Evolutionary conservation across 768 basidiomycete species (phyloP), one percentile per base, ranked within the genome.

Genomic region (Tubosaeta brunneosetosa): DNA sequence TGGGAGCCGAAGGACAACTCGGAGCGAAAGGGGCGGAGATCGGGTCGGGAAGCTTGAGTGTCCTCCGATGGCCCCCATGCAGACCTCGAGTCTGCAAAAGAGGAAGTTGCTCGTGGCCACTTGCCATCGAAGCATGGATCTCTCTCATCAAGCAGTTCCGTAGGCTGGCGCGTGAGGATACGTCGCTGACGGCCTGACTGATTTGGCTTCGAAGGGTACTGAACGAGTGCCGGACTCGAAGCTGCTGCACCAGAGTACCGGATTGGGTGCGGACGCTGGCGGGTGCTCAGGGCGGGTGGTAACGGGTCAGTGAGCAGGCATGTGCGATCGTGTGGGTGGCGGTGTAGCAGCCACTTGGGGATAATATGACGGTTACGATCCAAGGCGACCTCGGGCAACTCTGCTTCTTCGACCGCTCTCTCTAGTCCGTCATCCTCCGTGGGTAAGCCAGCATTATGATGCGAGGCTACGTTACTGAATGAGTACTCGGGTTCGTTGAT

Each of bases 351-450:
- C 89, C 93, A 97, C 57, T 93, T 84, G 4, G 97, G 95, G 44
- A 99, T 85, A 54, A 99, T 97, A 70, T 99, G 97, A n/a, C 88
- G 80, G 67, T 99, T 89, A 56, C 84, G 84, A 61, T 94, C 94
- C 44, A 99, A 77, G 7, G 83, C 84, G 13, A 99, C 97, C 69
- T 98, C 95, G 1, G 97, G 97, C 62, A 97, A 77, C 69, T 98
- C 95, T 16, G 88, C 81, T 60, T 86, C 87, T 48, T 81, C 83
- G 2, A 65, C 52, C 34, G 70, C 69, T 11, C 75, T 78, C 58
- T 84, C 83, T 19, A 70, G 77, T 26, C 66, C 55, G 6, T 50
- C 63, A 22, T 65, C 68, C 44, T 71, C 70, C 44, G 66, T 66
- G 51, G 59, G 42, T 51, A 63, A 46, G 33, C 26, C 40, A n/a